phyloP scores from a whole-genome alignment of 306 rosid genomes.

The Coriaria nepalensis region DNA sequence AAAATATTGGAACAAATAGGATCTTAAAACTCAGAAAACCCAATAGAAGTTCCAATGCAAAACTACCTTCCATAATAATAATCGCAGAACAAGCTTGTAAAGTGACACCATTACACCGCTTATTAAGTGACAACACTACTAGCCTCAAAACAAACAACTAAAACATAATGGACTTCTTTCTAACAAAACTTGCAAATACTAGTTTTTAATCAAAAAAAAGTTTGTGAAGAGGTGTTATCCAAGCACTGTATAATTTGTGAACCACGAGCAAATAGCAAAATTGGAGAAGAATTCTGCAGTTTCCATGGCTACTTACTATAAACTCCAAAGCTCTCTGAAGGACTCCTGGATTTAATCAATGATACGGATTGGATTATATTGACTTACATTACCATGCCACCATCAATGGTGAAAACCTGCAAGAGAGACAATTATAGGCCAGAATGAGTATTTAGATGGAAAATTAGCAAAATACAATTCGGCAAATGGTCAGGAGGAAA shows the following conservation, averaged over 20 bases:
- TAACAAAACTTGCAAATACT: conserved; percentile 13
- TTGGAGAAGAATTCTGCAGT: conserved; percentile 11
- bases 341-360: conserved; percentile 4
- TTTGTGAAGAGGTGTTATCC: background rate
- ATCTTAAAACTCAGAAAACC: no score
- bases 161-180: conserved; percentile 23
- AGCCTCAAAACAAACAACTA: conserved; percentile 7
- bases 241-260: conserved; percentile 1
- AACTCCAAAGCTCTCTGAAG: conserved; percentile 4
- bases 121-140: no score
- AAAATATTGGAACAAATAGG: no score
- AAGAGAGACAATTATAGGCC: conserved; percentile 9
- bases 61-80: no score
- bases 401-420: conserved; percentile 86
- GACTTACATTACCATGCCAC: conserved; percentile 86
- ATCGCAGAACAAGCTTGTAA: no score
- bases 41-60: no score
- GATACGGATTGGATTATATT: background rate
- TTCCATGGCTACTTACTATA: conserved; percentile 5
- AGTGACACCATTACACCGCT: no score
- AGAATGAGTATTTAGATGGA: background rate
- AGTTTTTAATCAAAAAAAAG: no score
- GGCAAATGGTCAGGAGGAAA: background rate
- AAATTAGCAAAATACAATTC: background rate
- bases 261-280: conserved; percentile 12